Evolutionary conservation across 2,329 filamentous ascomycete genomes (phyloP), one percentile per base, ranked within the genome.

Genomic region (Cordyceps tenuipes): DNA sequence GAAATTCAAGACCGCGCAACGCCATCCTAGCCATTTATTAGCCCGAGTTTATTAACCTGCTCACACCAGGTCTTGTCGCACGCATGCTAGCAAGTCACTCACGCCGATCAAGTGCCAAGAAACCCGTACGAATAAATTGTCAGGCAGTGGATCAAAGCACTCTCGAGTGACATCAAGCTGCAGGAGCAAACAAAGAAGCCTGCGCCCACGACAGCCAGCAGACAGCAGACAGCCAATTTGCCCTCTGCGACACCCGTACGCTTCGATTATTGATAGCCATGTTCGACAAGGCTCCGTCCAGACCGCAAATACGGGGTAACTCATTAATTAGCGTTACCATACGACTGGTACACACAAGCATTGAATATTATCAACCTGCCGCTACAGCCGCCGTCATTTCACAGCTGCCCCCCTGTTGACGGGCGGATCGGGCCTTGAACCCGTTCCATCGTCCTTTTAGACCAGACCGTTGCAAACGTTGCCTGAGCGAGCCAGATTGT

Each of bases 391-490:
- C 54, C 43, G 19, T 31, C 29, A 26, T 21, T 48, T 9, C 29
- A 26, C 54, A 17, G 3, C 21, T 3, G 29, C 54, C 46, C 54
- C 54, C 31, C 44, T 39, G 31, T n/a, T 26, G 44, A 31, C 19
- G 44, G 19, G 34, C 19, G 46, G 34, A 49, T 41, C 44, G 54
- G 21, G 31, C 54, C 41, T 46, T 29, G 39, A 6, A 3, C 34
- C 46, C 29, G 29, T 29, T 29, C 39, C 19, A 41, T 41, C 26
- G 13, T 19, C 21, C 15, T 48, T 31, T 36, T 15, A 51, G 47
- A 58, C 56, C 36, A 23, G 51, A 36, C 36, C 47, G 47, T 58
- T 58, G 56, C 17, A 17, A 51, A 58, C n/a, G 47, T 47, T 31
- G 56, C 46, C 36, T 21, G 23, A 44, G n/a, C 26, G 49, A 19